phyloP scores from a whole-genome alignment of 129 eudicot species.

The sunflower (Helianthus annuus) region DNA sequence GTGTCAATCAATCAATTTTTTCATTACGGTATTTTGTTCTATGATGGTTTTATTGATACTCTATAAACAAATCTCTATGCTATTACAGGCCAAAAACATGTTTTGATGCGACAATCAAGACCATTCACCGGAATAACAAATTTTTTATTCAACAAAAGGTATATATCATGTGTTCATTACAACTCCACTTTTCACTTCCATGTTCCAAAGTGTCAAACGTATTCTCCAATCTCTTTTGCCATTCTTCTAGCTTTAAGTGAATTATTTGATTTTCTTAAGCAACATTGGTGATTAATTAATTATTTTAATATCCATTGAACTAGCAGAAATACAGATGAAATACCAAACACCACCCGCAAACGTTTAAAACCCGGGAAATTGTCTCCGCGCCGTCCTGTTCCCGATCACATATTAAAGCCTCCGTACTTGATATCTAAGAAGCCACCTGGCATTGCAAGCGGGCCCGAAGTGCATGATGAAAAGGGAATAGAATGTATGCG shows the following conservation, averaged over 20 bases:
- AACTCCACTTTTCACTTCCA: background rate
- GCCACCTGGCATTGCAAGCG: slow-evolving; percentile 68
- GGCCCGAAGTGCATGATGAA: slow-evolving; percentile 74
- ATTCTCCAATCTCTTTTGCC: background rate
- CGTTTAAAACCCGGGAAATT: slow-evolving; percentile 72
- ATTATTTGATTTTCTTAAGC: background rate
- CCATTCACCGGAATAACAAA: slow-evolving; percentile 45
- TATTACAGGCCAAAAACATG: slow-evolving; percentile 56
- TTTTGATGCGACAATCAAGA: slow-evolving; percentile 59
- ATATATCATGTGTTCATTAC: slow-evolving; percentile 9
- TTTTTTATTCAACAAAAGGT: slow-evolving; percentile 76
- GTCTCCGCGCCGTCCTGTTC: slow-evolving; percentile 82
- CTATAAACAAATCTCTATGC: slow-evolving; percentile 4
- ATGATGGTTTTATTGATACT: background rate
- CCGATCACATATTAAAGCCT: slow-evolving; percentile 67
- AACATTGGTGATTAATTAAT: background rate
- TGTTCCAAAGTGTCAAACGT: background rate
- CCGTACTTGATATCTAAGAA: slow-evolving; percentile 59
- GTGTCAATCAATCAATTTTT: background rate
- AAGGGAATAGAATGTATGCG: slow-evolving; percentile 81
- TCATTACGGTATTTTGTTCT: background rate
- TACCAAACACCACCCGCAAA: slow-evolving; percentile 40
- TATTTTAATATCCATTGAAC: background rate
- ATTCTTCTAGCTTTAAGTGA: background rate
- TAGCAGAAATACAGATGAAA: slow-evolving; percentile 47